A percentile compares a stretch with the other conserved stretches of the same genome.
phyloP scores from a whole-genome alignment of 257 asterid species.

The Solanum ossicruentum region DNA sequence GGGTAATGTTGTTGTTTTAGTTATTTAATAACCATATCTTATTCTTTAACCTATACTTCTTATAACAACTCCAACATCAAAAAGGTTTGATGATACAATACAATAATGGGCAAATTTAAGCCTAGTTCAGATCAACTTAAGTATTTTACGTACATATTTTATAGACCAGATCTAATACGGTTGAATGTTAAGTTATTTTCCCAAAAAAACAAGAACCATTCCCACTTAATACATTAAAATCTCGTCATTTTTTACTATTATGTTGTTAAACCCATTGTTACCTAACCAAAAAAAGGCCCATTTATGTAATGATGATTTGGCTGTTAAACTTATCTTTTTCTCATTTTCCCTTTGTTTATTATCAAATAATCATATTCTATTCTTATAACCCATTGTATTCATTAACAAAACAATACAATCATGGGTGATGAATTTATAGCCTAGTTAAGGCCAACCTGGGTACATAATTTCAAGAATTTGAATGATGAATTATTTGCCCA shows the following conservation, averaged over 20 bases:
- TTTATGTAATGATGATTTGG: too few species aligned
- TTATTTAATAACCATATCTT: background rate
- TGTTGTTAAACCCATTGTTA: too few species aligned
- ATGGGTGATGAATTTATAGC: background rate
- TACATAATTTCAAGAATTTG: background rate
- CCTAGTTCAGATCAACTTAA: background rate
- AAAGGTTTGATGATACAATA: background rate
- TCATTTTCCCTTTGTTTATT: too few species aligned
- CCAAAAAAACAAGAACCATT: background rate
- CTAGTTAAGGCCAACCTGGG: background rate
- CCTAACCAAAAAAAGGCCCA: too few species aligned
- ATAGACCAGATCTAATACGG: background rate
- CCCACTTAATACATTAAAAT: too few species aligned
- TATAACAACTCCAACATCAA: background rate
- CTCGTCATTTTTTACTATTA: too few species aligned
- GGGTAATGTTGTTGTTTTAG: too few species aligned
- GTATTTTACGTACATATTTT: background rate
- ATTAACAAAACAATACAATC: too few species aligned
- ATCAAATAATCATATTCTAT: too few species aligned
- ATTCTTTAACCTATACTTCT: background rate
- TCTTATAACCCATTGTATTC: too few species aligned
- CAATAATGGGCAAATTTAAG: background rate
- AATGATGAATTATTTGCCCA: background rate
- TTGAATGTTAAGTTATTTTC: background rate
- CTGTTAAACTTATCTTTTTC: too few species aligned